Base-by-base conservation (phyloP, 768 basidiomycete species). In the Dentipellis fragilis region DNA sequence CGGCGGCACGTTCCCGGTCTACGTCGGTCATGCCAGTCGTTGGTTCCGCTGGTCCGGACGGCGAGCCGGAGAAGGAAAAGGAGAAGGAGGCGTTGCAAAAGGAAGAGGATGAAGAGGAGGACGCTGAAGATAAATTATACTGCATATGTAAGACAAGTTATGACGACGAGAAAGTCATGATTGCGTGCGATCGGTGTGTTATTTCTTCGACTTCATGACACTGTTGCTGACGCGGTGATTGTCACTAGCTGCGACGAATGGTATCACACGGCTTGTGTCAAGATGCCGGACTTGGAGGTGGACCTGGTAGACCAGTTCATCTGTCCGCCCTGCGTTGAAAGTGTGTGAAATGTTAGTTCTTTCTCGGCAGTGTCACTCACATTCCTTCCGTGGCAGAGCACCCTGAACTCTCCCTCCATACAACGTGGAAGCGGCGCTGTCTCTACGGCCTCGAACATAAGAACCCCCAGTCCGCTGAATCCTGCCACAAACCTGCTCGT, bases 291-390 rank as follows among this genome's bases (percentile, higher is more conserved):
- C 58, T 73, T 82, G 7, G 83, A 86, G 61, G 80, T 92, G 37
- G 89, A 93, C 62, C 80, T 96, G 14, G 87, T 96, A 36, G 93
- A 95, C 72, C 87, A 89, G 67, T 95, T 95, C 69, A 82, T 92
- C 52, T 96, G 93, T 68, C 91, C 92, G 1, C 73, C 75, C 4
- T 95, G 93, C 66, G 72, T 85, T 19, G 73, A 78, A 55, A 82
- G 93, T 94, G 60, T 38, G 89, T 77, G 21, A 29, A 21, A 50
- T 29, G 19, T 34, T 52, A n/a, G 46, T 17, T 9, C 10, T 17
- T 12, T 2, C 8, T 16, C 22, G 4, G 6, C 4, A n/a, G 34
- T 8, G 61, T 63, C 3, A 29, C 55, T 60, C 51, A 50, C 58
- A 17, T 36, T 48, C 62, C 10, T 34, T n/a, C n/a, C 45, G 37